Evolutionary conservation across 768 basidiomycete species (phyloP), one percentile per base, ranked within the genome.

Genomic region (Chalciporus chontae): DNA sequence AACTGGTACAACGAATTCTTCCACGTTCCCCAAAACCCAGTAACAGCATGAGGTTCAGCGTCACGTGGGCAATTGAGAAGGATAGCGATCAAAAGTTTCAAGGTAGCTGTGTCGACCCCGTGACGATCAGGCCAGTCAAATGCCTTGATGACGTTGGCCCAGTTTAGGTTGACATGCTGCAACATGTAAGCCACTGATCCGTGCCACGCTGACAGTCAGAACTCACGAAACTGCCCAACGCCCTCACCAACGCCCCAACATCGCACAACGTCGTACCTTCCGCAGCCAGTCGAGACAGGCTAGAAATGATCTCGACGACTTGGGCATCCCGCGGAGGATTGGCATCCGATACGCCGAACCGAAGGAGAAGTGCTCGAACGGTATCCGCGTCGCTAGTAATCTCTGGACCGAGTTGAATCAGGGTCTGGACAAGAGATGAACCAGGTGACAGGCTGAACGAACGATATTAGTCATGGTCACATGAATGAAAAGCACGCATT

Each of bases 51-150:
- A 8, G 79, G 81, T 41, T 84, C 87, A 36, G 73, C 78, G 46
- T 87, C 84, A 40, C 87, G 83, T 40, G 91, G 85, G 15, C 86
- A 83, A 57, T 90, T 87, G 48, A 88, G 75, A 18, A 97, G 81
- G 47, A 97, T 84, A 52, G 90, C 85, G 44, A 95, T 90, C 59
- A 97, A 71, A 43, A 96, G 78, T 60, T 94, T 93, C 57, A 97
- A 70, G 0, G 90, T 91, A 27, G 89, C 85, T 3, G 90, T 94
- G 65, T 95, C 92, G 13, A 93, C 88, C 6, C 88, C 87, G 53
- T 84, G 82, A 40, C 91, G 81, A 64, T 90, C 85, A 6, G 85
- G 76, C 68, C 83, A 78, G 73, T 98, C 95, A 61, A 95, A 95
- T 4, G 87, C 80, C 55, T 83, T 82, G 63, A 97, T 84, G 53